phyloP scores from a whole-genome alignment of 495 filamentous ascomycete species.

The Penicillium diatomitis region DNA sequence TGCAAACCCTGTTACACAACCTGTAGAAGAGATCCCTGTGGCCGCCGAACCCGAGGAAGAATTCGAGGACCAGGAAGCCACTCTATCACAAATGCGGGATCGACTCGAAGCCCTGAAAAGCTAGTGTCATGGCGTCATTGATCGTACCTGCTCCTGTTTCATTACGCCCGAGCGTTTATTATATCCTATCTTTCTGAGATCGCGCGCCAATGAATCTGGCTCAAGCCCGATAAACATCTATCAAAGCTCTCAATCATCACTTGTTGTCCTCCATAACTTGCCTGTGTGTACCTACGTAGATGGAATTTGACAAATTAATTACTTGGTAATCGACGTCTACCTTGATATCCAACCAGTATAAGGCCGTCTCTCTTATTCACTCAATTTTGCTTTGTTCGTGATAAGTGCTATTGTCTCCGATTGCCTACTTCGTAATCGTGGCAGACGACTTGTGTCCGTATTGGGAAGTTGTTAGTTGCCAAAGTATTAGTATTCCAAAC shows the following conservation, averaged over 20 bases:
- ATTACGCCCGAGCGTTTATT: background rate
- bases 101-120: constrained; percentile 87
- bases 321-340: too few species aligned
- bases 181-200: background rate
- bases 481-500: too few species aligned
- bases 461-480: too few species aligned
- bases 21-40: constrained; percentile 42
- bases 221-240: too few species aligned
- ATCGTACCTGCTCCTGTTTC: background rate
- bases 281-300: constrained; percentile 15
- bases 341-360: too few species aligned
- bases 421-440: too few species aligned
- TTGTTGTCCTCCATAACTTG: background rate
- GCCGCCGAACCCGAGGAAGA: constrained; percentile 42
- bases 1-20: constrained; percentile 36
- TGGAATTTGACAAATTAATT: constrained; percentile 4
- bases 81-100: constrained; percentile 88
- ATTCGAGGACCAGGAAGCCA: constrained; percentile 76
- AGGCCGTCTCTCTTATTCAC: too few species aligned
- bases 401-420: too few species aligned
- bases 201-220: too few species aligned
- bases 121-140: constrained; percentile 28
- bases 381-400: too few species aligned
- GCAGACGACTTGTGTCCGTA: too few species aligned
- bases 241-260: constrained; percentile 3